Evolutionary conservation across 441 rosid species (phyloP), one percentile per base, ranked within the genome.

Genomic region (Capsella rubella): DNA sequence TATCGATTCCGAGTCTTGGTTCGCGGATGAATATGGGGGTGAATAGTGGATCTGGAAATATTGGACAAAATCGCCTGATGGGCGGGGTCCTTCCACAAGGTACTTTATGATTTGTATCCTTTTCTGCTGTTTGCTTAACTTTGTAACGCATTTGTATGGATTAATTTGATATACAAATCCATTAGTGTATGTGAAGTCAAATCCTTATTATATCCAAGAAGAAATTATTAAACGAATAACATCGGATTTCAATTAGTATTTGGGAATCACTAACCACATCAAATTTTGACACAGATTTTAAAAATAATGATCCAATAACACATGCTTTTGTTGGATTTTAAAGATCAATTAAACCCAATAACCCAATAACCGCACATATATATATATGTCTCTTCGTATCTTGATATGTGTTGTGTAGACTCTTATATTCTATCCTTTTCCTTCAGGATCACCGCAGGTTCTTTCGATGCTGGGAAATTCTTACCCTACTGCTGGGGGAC

Each of bases 21-120:
- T 91, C 98, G 45, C 92, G 97, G 75, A 76, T 95, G 67, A 95
- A 87, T 82, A 67, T 93, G 68, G 29, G 82, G 70, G 90, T 81
- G 50, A 91, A 88, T 71, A 86, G 80, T 68, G 98, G 97, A 75
- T 87, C 99, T 73, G 98, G 91, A 78, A 87, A 83, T 77, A 78
- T 91, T 64, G 97, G 97, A 49, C 98, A 90, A 80, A 95, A 95
- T 80, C 82, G 97, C 74, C 61, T 93, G 78, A 89, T 96, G 97
- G 74, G 91, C 64, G 87, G 92, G 50, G 87, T 89, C 52, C 90
- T 93, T 82, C 87, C 96, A 40, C 99, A 91, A 88, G 99, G 99
- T 91, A 83, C 69, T 45, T 65, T 71, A 42, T 63, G 49, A 14
- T 64, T 64, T 74, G 35, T 67, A 66, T 50, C 63, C 31, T 15